Base-by-base conservation (phyloP, 768 basidiomycete species). In the Lepiota venenata region DNA sequence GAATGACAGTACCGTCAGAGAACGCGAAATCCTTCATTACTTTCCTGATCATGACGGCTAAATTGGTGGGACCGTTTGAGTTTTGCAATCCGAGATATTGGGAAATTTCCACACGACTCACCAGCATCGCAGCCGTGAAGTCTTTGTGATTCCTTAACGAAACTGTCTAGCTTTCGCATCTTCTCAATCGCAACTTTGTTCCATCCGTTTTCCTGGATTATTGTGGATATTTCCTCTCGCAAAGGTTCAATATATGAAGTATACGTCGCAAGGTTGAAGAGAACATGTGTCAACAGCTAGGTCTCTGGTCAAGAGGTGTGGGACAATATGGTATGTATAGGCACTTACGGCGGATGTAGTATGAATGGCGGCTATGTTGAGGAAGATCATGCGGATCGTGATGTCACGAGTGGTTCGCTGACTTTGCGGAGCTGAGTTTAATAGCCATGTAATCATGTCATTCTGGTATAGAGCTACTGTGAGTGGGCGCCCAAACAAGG, bases 131-230 rank as follows among this genome's bases (percentile, higher is more conserved):
- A 57, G 1, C 69, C 71, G 44, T 63, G 64, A 8, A 73, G 47
- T 15, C 77, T 65, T 57, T 73, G 69, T 4, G 71, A 67, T 60
- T 81, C 80, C 46, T 72, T 75, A n/a, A 83, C 45, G 60, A 82
- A 79, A 56, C 80, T 81, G 57, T 83, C 81, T 2, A 79, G 47
- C 58, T 70, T 74, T 47, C 58, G 61, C 74, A 81, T 73, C 44
- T 69, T 65, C 10, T 69, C 69, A 21, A 71, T 44, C 52, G 71
- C 58, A 57, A 44, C 44, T 45, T 67, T 69, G 21, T 68, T 69
- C 71, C 71, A 76, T 1, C 70, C 71, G 10, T 64, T 62, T 22
- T 63, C 54, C 1, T 54, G 41, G 3, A 75, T 50, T 6, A 67
- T 59, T 4, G 50, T 47, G 16, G 70, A 67, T 12, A 77, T 63